phyloP scores from a whole-genome alignment of 2,329 filamentous ascomycete species.

The Peltaster fructicola region DNA sequence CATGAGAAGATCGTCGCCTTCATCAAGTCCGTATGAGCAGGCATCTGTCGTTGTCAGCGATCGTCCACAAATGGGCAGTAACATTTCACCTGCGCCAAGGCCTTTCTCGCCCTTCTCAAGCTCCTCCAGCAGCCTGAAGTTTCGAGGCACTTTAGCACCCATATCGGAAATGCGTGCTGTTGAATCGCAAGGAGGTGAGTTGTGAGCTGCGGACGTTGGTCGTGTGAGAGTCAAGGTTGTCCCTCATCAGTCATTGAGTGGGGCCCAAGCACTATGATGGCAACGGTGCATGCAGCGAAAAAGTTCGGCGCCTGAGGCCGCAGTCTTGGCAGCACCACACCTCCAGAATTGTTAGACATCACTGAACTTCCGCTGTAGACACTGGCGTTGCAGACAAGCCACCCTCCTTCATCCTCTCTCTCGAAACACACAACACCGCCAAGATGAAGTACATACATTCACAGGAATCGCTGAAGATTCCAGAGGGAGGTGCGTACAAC shows the following conservation, averaged over 20 bases:
- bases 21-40: conserved; percentile 89
- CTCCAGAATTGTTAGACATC: too few relatives aligned
- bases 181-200: too few relatives aligned
- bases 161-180: too few relatives aligned
- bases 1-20: conserved; percentile 90
- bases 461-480: conserved; percentile 85
- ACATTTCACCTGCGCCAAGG: conserved; percentile 54
- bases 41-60: conserved; percentile 44
- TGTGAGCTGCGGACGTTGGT: too few relatives aligned
- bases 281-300: too few relatives aligned
- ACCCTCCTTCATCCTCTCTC: background rate
- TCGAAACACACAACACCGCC: conserved; percentile 20
- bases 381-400: too few relatives aligned
- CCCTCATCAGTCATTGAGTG: too few relatives aligned
- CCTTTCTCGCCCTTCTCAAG: conserved; percentile 98
- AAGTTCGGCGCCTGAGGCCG: too few relatives aligned
- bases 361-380: too few relatives aligned
- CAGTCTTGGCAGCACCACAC: too few relatives aligned
- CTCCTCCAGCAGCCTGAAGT: conserved; percentile 93
- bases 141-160: conserved; percentile 70
- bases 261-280: too few relatives aligned
- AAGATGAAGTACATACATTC: conserved; percentile 99
- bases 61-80: background rate
- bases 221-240: too few relatives aligned
- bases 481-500: conserved; percentile 73